Base-by-base conservation (phyloP, 495 filamentous ascomycete genomes). In the Daldinia bambusicola region DNA sequence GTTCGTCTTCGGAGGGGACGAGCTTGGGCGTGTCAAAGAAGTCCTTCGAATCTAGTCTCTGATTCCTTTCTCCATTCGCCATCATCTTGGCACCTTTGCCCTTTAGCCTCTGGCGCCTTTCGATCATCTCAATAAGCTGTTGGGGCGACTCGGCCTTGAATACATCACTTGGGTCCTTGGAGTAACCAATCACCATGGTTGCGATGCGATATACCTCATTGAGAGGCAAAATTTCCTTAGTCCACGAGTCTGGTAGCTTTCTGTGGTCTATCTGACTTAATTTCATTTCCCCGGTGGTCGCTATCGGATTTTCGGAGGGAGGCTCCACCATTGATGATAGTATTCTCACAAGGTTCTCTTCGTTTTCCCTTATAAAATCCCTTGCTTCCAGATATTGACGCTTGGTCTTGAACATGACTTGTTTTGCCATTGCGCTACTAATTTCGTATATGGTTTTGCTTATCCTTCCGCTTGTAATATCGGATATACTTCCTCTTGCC, bases 131-230 rank as follows among this genome's bases (percentile, higher is more conserved):
- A 26, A 55, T 53, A 13, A 36, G 53, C 10, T 62, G 62, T 37
- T 77, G 52, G 1, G 70, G 31, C 9, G 78, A 67, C 14, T 72
- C 63, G 5, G 63, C 62, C 32, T 55, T 74, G 30, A 70, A 74
- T 31, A 77, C 30, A 22, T 74, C 66, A 16, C 18, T 22, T 10
- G 18, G 36, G 52, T 48, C 50, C 64, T 68, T 66, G 45, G 61
- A 72, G 62, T 64, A 79, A 6, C 90, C 90, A 40, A 92, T 83
- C 22, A 89, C 83, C 26, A 85, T 84, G 3, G 84, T 88, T 18
- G 85, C 86, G 66, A 89, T 78, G 79, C 88, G 86, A 66, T 91
- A 88, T 3, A 92, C 84, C 48, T 76, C 70, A 9, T 43, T 48
- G 6, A 72, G 40, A 4, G 75, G 68, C 50, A 77, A 61, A 18